A percentile compares a stretch with the other conserved stretches of the same genome.
These are phyloP conservation scores for Trichoderma breve DNA, from an alignment of 2,329 filamentous ascomycete species.

Conservation along the genomic window DNA sequence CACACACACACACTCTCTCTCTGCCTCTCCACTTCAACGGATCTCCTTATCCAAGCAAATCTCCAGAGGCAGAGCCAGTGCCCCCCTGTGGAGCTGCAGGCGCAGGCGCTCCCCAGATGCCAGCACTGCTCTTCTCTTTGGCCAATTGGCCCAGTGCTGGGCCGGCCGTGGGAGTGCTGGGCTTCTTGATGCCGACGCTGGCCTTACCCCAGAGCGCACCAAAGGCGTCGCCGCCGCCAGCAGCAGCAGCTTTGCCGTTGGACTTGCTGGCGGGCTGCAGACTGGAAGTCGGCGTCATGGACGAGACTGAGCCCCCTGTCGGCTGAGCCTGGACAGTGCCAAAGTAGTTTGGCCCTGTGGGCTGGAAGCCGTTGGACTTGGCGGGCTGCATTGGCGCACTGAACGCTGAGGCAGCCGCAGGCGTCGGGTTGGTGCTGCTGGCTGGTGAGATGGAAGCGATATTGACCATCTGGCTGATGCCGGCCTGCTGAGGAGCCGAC, in stretches of 20 bases:
- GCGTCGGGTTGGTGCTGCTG: conserved; percentile 53
- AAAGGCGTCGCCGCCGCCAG: conserved; percentile 76
- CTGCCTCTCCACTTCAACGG: neutral
- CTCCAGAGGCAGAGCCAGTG: conserved; percentile 44
- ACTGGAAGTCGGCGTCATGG: conserved; percentile 27
- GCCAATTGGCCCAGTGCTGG: conserved; percentile 89
- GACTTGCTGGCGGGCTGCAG: conserved; percentile 49
- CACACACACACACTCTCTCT: neutral
- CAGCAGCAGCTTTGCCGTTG: conserved; percentile 52
- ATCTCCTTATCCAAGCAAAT: conserved; percentile 46
- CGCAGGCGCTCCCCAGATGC: conserved; percentile 82
- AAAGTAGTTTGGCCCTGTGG: conserved; percentile 88
- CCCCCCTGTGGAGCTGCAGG: conserved; percentile 35
- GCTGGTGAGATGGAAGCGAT: conserved; percentile 80
- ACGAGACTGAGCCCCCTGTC: conserved; percentile 26
- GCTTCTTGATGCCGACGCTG: conserved; percentile 73
- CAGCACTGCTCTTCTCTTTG: conserved; percentile 95
- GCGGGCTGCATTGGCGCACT: conserved; percentile 45
- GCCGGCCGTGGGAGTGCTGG: conserved; percentile 57
- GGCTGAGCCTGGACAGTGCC: conserved; percentile 65
- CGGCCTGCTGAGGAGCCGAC: conserved; percentile 76
- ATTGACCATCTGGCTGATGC: conserved; percentile 74
- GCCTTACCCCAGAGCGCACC: conserved; percentile 80
- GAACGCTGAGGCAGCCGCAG: conserved; percentile 62
- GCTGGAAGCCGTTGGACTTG: conserved; percentile 67